Evolutionary conservation across 768 basidiomycete species (phyloP), one percentile per base, ranked within the genome.

Genomic region (Suillus brevipes): DNA sequence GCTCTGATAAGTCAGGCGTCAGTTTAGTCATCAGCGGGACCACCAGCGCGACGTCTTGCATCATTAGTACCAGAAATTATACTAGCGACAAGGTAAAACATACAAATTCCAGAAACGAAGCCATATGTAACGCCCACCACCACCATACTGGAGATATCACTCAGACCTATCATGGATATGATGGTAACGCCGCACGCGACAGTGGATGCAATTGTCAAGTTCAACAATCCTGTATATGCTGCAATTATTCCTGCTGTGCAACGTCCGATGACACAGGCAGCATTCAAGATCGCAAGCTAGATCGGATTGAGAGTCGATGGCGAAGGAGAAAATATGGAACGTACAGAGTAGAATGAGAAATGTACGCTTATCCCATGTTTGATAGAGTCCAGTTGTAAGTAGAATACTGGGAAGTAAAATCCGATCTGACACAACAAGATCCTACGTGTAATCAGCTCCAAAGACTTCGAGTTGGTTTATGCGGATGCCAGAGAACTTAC

Each of bases 341-440:
- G 34, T 63, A 87, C 87, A 20, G 80, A 80, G 68, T 87, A 87
- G 67, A 88, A 88, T 0, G 87, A 81, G 20, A 89, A 74, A 28
- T 73, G 74, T 1, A 77, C 64, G 43, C 74, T 71, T 31, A 87
- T 75, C 2, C 83, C 83, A 55, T 84, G 84, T 63, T 77, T 77
- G 16, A 85, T 78, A 3, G 87, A 79, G 55, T 85, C 81, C 8
- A 87, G 70, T 68, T 89, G 88, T 25, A 89, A 74, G 71, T 86
- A 88, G 72, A 85, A 88, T 49, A 83, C 78, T 0, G 86, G 85
- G 60, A 83, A 84, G 65, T 79, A 81, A 38, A 9, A 55, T 10
- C 53, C 53, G 6, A 20, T 12, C 34, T 56, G 53, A 36, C 20
- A 78, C 14, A 72, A 57, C 20, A 58, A 65, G 25, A 72, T 71